Conservation (phyloP, 129 eudicot genomes). For the Tagetes patula region DNA sequence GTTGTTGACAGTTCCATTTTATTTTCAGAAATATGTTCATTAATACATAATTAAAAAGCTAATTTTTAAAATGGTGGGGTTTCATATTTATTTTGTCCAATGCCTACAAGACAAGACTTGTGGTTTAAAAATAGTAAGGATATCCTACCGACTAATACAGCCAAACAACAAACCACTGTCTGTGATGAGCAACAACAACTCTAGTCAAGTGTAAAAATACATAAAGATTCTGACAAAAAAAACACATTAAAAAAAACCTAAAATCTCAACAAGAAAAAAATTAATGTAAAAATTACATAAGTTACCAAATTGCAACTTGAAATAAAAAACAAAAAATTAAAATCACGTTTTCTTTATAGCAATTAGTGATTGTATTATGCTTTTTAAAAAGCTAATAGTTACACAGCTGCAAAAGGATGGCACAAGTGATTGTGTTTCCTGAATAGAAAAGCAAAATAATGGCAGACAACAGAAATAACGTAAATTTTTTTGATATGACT, state of each 20-base stretch:
- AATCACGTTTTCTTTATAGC: background rate
- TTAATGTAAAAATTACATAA: background rate
- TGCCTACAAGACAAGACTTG: slow-evolving; percentile 18
- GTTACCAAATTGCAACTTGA: background rate
- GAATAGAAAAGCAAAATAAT: slow-evolving; percentile 17
- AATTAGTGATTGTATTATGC: slow-evolving; percentile 10
- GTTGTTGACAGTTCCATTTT: background rate
- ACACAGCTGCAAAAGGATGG: slow-evolving; percentile 15
- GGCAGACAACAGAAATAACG: slow-evolving; percentile 47
- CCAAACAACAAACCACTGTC: slow-evolving; percentile 11
- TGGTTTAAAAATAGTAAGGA: background rate
- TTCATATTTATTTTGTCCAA: slow-evolving; percentile 9
- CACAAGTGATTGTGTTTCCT: background rate
- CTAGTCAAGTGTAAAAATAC: background rate
- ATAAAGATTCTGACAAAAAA: background rate
- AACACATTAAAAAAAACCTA: background rate
- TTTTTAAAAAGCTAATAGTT: slow-evolving; percentile 18
- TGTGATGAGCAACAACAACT: background rate
- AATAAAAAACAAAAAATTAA: background rate
- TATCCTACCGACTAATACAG: slow-evolving; percentile 21
- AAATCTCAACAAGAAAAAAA: background rate
- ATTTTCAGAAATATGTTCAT: slow-evolving; percentile 11
- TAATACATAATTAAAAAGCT: slow-evolving; percentile 14
- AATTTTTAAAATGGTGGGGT: slow-evolving; percentile 16
- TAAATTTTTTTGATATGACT: slow-evolving; percentile 33